phyloP scores from a whole-genome alignment of 768 basidiomycete genomes.

The Holtermannia corniformis region DNA sequence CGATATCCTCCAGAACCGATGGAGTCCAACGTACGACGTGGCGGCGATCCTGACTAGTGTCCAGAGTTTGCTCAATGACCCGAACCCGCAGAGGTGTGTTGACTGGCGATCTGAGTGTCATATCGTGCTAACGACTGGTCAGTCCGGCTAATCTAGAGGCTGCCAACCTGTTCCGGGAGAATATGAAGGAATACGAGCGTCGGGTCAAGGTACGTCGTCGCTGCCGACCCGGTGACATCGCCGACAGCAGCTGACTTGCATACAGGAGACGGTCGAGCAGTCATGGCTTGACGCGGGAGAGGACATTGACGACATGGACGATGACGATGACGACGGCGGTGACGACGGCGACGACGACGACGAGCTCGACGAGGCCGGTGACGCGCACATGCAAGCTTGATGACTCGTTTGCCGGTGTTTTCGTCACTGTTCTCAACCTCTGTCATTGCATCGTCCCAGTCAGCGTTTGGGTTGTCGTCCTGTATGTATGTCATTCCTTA shows the following conservation, averaged over 20 bases:
- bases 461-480: no score
- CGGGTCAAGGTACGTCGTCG: conserved; percentile 55
- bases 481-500: not conserved
- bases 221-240: not conserved
- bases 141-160: conserved; percentile 98
- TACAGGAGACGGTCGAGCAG: conserved; percentile 70
- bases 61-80: conserved; percentile 90
- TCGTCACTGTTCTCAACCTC: not conserved
- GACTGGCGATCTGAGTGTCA: not conserved
- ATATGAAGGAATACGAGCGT: conserved; percentile 96
- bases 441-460: not conserved
- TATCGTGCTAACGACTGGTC: conserved; percentile 5
- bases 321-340: conserved; percentile 4
- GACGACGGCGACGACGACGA: conserved; percentile 16
- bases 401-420: no score
- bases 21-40: conserved; percentile 98
- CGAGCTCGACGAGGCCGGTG: conserved; percentile 1
- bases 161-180: conserved; percentile 89
- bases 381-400: not conserved
- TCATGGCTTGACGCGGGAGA: conserved; percentile 66
- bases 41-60: conserved; percentile 96
- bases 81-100: conserved; percentile 71
- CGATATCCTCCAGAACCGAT: conserved; percentile 96
- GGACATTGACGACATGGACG: conserved; percentile 15
- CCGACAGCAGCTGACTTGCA: not conserved